phyloP scores from a whole-genome alignment of 768 basidiomycete genomes.

The Cystobasidium tubakii region DNA sequence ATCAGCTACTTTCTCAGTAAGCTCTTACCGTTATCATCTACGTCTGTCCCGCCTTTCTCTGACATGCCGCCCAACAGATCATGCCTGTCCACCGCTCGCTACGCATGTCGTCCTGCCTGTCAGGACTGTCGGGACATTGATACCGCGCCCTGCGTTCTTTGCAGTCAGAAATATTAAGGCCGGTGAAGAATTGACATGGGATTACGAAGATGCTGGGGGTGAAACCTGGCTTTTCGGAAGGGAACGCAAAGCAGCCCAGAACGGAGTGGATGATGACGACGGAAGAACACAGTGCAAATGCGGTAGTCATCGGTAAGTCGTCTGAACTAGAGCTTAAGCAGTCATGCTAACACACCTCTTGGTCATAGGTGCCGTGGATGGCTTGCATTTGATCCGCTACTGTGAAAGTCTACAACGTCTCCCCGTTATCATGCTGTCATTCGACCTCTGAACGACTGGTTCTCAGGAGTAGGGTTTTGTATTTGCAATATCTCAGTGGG shows the following conservation, averaged over 20 bases:
- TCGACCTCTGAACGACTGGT: no score
- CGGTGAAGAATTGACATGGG: slow-evolving; percentile 49
- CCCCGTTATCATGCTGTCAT: no score
- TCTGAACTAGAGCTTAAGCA: no score
- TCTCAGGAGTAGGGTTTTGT: no score
- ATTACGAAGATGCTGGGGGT: slow-evolving; percentile 46
- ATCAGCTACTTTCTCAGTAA: slow-evolving; percentile 44
- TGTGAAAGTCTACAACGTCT: slow-evolving; percentile 1
- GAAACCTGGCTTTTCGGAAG: slow-evolving; percentile 25
- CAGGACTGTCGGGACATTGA: slow-evolving; percentile 44
- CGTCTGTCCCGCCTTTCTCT: neutral
- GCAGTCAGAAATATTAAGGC: slow-evolving; percentile 43
- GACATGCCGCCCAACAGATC: slow-evolving; percentile 44
- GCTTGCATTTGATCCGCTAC: slow-evolving; percentile 11
- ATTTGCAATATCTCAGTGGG: no score
- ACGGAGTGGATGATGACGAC: neutral
- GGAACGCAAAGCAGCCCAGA: neutral
- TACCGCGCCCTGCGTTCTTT: slow-evolving; percentile 48
- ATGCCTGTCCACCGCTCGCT: slow-evolving; percentile 47
- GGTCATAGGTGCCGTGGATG: neutral
- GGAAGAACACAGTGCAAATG: slow-evolving; percentile 2
- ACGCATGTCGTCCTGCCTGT: slow-evolving; percentile 48
- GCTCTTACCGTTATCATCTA: neutral
- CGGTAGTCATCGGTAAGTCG: slow-evolving; percentile 6
- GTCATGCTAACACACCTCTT: neutral